Evolutionary conservation across 2,329 filamentous ascomycete species (phyloP).

Genomic region (Colletotrichum scovillei): DNA sequence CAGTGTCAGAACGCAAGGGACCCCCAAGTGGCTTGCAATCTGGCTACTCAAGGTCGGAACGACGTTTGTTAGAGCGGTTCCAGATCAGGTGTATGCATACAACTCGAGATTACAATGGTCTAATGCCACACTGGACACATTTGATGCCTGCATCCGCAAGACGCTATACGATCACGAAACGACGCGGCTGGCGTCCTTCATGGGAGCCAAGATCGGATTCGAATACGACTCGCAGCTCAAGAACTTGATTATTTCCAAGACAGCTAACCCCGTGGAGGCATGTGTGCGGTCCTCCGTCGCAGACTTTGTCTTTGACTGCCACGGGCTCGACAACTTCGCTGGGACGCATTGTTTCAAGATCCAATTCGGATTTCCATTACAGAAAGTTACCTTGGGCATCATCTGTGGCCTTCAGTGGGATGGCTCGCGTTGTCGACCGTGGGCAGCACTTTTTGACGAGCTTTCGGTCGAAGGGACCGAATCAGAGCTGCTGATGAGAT

Average conservation of each 20-base stretch:
- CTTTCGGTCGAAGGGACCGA: background rate
- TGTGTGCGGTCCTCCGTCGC: background rate
- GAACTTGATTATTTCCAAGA: background rate
- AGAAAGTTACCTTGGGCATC: background rate
- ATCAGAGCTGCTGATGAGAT: background rate
- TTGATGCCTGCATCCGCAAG: background rate
- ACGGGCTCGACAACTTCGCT: background rate
- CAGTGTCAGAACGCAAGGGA: background rate
- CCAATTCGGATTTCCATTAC: background rate
- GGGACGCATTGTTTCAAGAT: background rate
- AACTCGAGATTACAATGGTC: background rate
- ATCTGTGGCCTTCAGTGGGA: slow-evolving; percentile 1
- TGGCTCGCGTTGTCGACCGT: background rate
- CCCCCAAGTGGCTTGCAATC: slow-evolving; percentile 3
- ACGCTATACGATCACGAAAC: background rate
- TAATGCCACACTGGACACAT: background rate
- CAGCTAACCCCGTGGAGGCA: background rate
- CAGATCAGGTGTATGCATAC: background rate
- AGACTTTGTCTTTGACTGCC: background rate
- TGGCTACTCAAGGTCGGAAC: background rate
- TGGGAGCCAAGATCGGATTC: slow-evolving; percentile 3
- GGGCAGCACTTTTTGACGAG: background rate
- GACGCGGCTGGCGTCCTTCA: background rate
- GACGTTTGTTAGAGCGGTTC: background rate
- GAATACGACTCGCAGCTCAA: background rate